A percentile compares a stretch with the other conserved stretches of the same genome.
Conservation (phyloP, 2,329 filamentous ascomycete species). For the Sporothrix brunneoviolacea region DNA sequence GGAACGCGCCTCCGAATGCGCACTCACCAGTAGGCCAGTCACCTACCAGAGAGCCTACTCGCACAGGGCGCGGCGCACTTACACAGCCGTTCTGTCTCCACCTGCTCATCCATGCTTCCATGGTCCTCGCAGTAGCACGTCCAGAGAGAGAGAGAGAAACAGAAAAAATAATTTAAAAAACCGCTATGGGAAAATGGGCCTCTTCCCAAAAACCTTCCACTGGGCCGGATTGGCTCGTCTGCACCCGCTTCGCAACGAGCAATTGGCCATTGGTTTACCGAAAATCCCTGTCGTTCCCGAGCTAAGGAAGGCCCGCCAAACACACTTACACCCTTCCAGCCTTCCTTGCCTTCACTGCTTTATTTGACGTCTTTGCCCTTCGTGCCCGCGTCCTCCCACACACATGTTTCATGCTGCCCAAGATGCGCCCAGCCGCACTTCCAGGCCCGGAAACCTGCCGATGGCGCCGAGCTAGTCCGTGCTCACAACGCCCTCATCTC, state of each 20-base stretch:
- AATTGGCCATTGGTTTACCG: constrained; percentile 8
- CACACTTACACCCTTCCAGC: constrained; percentile 5
- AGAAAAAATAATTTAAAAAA: too few species aligned
- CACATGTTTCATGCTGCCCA: background rate
- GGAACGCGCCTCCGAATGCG: too few species aligned
- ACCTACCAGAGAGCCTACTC: too few species aligned
- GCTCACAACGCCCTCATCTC: too few species aligned
- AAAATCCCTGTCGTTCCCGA: constrained; percentile 6
- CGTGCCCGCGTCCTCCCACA: background rate
- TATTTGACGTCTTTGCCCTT: background rate
- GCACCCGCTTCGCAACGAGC: background rate
- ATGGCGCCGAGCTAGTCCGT: background rate
- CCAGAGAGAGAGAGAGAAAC: too few species aligned
- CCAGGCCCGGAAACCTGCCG: background rate
- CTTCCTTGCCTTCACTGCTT: background rate
- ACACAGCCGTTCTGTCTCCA: too few species aligned
- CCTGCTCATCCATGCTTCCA: too few species aligned
- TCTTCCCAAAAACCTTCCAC: too few species aligned
- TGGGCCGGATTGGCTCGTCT: too few species aligned
- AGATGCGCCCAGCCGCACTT: background rate
- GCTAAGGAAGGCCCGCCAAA: background rate
- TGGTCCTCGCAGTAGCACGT: too few species aligned
- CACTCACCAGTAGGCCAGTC: background rate
- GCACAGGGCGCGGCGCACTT: too few species aligned
- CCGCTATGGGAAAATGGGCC: too few species aligned